Evolutionary conservation across 176 grass and related monocot genomes (phyloP), one percentile per base, ranked within the genome.

Genomic region (Aegilops longissima): DNA sequence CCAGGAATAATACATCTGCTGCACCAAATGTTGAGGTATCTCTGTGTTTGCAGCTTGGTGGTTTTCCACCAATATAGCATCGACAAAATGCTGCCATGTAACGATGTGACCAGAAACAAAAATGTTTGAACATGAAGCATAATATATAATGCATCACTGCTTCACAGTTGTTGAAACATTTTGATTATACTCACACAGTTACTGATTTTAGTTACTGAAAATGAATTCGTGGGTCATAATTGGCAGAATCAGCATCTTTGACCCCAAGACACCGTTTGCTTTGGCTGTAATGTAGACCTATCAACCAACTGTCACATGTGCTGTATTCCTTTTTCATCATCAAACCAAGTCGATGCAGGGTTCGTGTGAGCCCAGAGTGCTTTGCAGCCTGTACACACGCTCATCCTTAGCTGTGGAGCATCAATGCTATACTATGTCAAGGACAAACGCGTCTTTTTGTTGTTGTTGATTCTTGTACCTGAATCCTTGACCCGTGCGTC

Each of bases 281-380:
- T 59, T 59, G 56, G 56, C 2, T 59, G 56, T 59, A 3, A 59
- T 59, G 56, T 38, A 21, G 14, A 77, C 27, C 70, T 21, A 47
- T 36, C 20, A 69, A 66, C 24, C 7, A 59, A 59, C 18, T 81
- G 44, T 69, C 35, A 62, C 88, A 54, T 68, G 88, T 44, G 1
- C 5, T 6, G 0, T 81, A 35, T 14, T 85, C 45, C 35, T 86
- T 89, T 86, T 86, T 76, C 47, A 36, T 47, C 56, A 31, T 1
- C 33, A 34, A 29, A 36, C 67, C 67, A 36, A 61, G 68, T 21
- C 45, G 1, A 36, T 1, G 36, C 36, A 38, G 77, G 62, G 39
- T 85, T 82, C 83, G 29, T 70, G 88, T 85, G 88, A 89, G 61
- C 64, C 63, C 5, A 20, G 58, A 76, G 88, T 81, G 45, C 61